Conservation (phyloP, 2,329 filamentous ascomycete species). For the Pseudogymnoascus sp. region DNA sequence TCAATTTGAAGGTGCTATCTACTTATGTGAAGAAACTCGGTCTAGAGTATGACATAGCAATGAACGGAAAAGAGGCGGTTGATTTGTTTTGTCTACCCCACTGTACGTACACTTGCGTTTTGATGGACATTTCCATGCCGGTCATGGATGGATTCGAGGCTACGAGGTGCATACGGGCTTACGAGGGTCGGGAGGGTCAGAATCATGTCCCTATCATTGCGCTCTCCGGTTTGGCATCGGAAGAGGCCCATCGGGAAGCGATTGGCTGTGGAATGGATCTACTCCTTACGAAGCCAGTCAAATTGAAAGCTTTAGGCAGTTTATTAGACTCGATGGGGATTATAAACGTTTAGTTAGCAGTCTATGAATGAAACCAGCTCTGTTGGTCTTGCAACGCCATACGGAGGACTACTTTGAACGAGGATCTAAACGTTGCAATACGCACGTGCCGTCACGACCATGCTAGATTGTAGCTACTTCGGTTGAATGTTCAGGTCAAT, state of each 20-base stretch:
- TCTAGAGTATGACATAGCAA: constrained; percentile 30
- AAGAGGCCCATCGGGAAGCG: constrained; percentile 40
- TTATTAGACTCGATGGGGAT: background rate
- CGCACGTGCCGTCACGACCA: background rate
- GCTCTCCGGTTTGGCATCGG: constrained; percentile 43
- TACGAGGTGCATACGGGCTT: constrained; percentile 38
- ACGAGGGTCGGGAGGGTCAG: constrained; percentile 38
- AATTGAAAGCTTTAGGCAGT: constrained; percentile 19
- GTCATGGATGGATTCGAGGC: constrained; percentile 42
- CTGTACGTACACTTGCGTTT: constrained; percentile 15
- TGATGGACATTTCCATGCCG: constrained; percentile 45
- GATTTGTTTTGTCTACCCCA: constrained; percentile 16
- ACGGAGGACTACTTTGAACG: too few relatives aligned
- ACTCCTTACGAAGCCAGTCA: constrained; percentile 45
- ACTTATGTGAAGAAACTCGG: constrained; percentile 26
- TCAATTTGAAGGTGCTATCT: constrained; percentile 30
- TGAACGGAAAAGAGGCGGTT: constrained; percentile 39
- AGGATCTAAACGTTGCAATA: background rate
- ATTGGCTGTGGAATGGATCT: constrained; percentile 44
- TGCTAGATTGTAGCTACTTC: too few relatives aligned
- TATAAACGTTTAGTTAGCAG: background rate
- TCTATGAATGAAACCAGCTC: background rate
- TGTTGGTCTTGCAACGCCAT: too few relatives aligned
- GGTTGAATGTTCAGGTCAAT: background rate
- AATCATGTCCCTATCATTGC: constrained; percentile 41